Percentiles rank a stretch among this genome's conserved stretches.
phyloP scores from a whole-genome alignment of 202 grass and related monocot species.

The Carex sylvatica region DNA sequence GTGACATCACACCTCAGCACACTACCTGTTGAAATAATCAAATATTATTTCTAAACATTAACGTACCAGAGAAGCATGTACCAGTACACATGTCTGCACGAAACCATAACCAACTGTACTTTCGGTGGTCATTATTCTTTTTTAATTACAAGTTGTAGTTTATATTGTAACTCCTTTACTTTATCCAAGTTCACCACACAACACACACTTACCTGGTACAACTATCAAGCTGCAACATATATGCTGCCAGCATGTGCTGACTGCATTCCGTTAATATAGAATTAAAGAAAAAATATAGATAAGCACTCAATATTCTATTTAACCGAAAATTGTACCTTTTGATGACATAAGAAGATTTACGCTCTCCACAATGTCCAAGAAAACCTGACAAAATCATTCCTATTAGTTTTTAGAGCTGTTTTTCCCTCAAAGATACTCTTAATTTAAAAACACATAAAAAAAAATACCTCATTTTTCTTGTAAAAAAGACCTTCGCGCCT shows the following conservation, averaged over 20 bases:
- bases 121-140: neutral
- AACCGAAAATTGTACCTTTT: constrained; percentile 58
- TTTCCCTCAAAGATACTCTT: neutral
- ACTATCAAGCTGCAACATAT: neutral
- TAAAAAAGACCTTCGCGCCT: constrained; percentile 94
- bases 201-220: neutral
- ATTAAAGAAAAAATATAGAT: constrained; percentile 6
- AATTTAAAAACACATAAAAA: constrained; percentile 2
- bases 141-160: neutral
- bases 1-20: constrained; percentile 94
- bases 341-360: constrained; percentile 99
- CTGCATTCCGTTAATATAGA: neutral
- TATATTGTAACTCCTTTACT: neutral
- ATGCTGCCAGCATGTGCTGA: neutral
- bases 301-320: constrained; percentile 6
- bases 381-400: constrained; percentile 61
- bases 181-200: neutral
- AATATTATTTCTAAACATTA: neutral
- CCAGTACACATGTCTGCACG: neutral
- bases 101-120: neutral
- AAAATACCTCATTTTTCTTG: constrained; percentile 97
- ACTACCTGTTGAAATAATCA: constrained; percentile 50
- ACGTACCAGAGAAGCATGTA: neutral
- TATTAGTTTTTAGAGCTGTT: constrained; percentile 19
- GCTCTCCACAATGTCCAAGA: constrained; percentile 99